Conservation (phyloP, 371 early-diverging fungal species). For the Nematocida minor region DNA sequence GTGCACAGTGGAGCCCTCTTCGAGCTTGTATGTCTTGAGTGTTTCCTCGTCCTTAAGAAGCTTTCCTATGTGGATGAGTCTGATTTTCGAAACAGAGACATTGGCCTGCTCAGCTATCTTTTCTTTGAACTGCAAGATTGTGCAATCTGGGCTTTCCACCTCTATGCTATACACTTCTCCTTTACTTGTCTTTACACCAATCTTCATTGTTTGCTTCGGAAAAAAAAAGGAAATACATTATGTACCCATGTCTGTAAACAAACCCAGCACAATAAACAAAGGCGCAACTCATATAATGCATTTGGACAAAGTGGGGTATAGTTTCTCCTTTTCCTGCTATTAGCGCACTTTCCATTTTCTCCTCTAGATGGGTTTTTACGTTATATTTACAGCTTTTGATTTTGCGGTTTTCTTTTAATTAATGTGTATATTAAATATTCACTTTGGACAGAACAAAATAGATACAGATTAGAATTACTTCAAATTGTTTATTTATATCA, state of each 20-base stretch:
- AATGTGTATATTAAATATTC: too few species aligned
- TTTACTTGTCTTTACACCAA: constrained; percentile 47
- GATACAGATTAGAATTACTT: too few species aligned
- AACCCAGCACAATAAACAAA: background rate
- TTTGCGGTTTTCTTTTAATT: too few species aligned
- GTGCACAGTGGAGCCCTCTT: constrained; percentile 10
- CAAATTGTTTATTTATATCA: too few species aligned
- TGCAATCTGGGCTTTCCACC: constrained; percentile 10
- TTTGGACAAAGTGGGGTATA: too few species aligned
- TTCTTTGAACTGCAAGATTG: constrained; percentile 6
- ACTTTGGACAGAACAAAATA: too few species aligned
- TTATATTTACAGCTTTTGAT: too few species aligned
- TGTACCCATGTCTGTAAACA: background rate
- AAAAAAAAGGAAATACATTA: constrained; percentile 24
- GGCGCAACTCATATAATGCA: too few species aligned
- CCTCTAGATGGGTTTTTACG: too few species aligned
- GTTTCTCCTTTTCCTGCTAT: too few species aligned
- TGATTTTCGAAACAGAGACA: background rate
- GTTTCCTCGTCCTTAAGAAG: constrained; percentile 32
- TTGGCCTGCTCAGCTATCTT: background rate
- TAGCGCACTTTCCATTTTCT: too few species aligned
- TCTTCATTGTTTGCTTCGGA: constrained; percentile 36
- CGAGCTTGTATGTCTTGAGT: constrained; percentile 12
- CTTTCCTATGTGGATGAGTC: constrained; percentile 15
- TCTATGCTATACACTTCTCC: constrained; percentile 33